Percentiles rank a stretch among this genome's conserved stretches.
These are phyloP conservation scores for Ophiostoma populinum DNA, from an alignment of 2,329 filamentous ascomycete species.

Conservation along the genomic window DNA sequence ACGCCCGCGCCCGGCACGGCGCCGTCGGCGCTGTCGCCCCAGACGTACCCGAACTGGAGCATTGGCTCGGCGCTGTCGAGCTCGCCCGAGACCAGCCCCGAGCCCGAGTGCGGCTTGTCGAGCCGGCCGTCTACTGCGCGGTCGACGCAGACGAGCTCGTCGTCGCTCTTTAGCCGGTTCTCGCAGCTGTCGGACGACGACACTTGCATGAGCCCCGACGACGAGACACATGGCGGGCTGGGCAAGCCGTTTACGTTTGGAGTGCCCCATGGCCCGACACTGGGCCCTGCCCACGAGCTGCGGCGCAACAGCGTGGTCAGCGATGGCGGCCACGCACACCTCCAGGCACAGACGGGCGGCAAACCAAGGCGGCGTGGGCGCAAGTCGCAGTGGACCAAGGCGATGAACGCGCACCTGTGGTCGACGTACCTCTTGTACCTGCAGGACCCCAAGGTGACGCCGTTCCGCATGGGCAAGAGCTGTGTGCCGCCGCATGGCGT, in stretches of 20 bases:
- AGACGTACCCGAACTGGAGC: conserved; percentile 44
- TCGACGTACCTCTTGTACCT: conserved; percentile 46
- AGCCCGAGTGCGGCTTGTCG: conserved; percentile 31
- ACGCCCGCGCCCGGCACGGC: conserved; percentile 35
- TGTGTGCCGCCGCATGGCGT: conserved; percentile 48
- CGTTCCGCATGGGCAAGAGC: conserved; percentile 45
- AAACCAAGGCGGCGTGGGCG: too few relatives aligned
- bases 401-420: conserved; percentile 51
- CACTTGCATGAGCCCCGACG: conserved; percentile 34
- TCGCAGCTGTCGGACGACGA: conserved; percentile 39
- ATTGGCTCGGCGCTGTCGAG: conserved; percentile 38
- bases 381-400: conserved; percentile 44
- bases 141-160: conserved; percentile 38
- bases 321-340: background rate
- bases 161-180: conserved; percentile 37
- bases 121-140: conserved; percentile 42
- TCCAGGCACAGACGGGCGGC: background rate
- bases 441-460: conserved; percentile 49
- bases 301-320: conserved; percentile 7
- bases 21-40: conserved; percentile 25
- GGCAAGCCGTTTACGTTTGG: too few relatives aligned
- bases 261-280: too few relatives aligned
- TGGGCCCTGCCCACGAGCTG: conserved; percentile 1
- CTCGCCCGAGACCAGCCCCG: conserved; percentile 37
- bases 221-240: conserved; percentile 15